phyloP scores from a whole-genome alignment of 2,329 filamentous ascomycete species.

The Trichoderma citrinoviride region DNA sequence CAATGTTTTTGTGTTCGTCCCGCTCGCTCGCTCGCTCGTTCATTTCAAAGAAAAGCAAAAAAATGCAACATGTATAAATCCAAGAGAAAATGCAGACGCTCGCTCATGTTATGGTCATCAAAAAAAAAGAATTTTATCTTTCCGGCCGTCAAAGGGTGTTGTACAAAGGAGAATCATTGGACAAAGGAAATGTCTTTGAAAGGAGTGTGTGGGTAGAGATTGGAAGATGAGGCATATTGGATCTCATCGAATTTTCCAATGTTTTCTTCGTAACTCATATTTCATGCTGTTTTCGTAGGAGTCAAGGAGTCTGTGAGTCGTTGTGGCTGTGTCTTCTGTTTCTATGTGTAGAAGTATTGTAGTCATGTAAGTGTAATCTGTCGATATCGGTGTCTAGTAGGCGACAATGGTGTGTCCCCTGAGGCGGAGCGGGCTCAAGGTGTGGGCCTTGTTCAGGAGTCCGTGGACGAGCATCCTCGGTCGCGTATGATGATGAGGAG shows the following conservation, averaged over 20 bases:
- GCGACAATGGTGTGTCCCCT: conserved; percentile 21
- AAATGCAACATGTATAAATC: not conserved
- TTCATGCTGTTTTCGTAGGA: not conserved
- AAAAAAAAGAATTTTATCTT: conserved; percentile 9
- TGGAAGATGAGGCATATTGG: not conserved
- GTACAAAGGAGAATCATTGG: conserved; percentile 1
- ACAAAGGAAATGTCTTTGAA: conserved; percentile 8
- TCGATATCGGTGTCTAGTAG: conserved; percentile 17
- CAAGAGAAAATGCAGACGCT: conserved; percentile 9
- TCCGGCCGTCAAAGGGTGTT: conserved; percentile 1
- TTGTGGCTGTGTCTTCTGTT: not conserved
- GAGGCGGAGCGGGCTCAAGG: conserved; percentile 17
- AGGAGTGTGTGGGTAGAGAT: conserved; percentile 16
- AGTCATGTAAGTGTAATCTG: not conserved
- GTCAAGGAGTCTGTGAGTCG: not conserved
- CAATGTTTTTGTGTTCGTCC: not conserved
- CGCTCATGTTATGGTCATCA: not conserved
- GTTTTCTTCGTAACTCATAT: conserved; percentile 6
- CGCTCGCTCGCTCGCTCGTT: conserved; percentile 9
- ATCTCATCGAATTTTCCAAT: not conserved
- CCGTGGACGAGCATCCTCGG: conserved; percentile 19
- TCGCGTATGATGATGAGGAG: conserved; percentile 4
- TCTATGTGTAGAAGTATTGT: not conserved
- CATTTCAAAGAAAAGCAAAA: not conserved
- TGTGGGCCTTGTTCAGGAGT: conserved; percentile 38